Percentiles rank a stretch among this genome's conserved stretches.
Conservation (phyloP, 2,329 filamentous ascomycete species). For the Dendryphion nanum region DNA sequence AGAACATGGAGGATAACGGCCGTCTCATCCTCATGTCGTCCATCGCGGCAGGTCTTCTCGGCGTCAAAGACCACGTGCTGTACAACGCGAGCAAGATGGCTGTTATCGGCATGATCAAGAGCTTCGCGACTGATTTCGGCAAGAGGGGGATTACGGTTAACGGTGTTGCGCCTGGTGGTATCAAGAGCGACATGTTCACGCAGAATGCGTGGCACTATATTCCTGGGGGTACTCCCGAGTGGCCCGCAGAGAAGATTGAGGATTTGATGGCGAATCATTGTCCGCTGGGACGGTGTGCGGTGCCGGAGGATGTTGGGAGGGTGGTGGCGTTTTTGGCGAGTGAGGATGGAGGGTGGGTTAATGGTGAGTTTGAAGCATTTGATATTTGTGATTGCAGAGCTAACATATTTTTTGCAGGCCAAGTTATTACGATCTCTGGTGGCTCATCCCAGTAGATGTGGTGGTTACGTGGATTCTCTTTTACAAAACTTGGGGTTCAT, state of each 20-base stretch:
- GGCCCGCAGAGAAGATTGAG: slow-evolving; percentile 52
- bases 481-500: background rate
- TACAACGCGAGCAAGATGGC: slow-evolving; percentile 73
- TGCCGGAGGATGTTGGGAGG: slow-evolving; percentile 46
- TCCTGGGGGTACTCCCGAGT: slow-evolving; percentile 49
- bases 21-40: slow-evolving; percentile 73
- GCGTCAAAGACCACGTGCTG: slow-evolving; percentile 68
- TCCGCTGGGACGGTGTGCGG: slow-evolving; percentile 49
- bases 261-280: slow-evolving; percentile 50
- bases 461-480: no score
- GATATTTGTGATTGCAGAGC: background rate
- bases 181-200: slow-evolving; percentile 77
- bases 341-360: slow-evolving; percentile 43
- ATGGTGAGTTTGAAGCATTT: slow-evolving; percentile 18
- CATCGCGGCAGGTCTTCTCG: slow-evolving; percentile 66
- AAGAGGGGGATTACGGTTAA: slow-evolving; percentile 68
- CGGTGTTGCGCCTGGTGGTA: slow-evolving; percentile 68
- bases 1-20: slow-evolving; percentile 67
- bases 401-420: slow-evolving; percentile 20
- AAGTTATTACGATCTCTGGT: slow-evolving; percentile 42
- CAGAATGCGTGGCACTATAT: slow-evolving; percentile 59
- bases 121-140: slow-evolving; percentile 70
- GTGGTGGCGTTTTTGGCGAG: slow-evolving; percentile 42
- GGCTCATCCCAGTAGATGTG: slow-evolving; percentile 42
- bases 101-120: slow-evolving; percentile 70